These are phyloP conservation scores for Mycena olivaceomarginata DNA, from an alignment of 768 basidiomycete genomes.

Conservation along the genomic window DNA sequence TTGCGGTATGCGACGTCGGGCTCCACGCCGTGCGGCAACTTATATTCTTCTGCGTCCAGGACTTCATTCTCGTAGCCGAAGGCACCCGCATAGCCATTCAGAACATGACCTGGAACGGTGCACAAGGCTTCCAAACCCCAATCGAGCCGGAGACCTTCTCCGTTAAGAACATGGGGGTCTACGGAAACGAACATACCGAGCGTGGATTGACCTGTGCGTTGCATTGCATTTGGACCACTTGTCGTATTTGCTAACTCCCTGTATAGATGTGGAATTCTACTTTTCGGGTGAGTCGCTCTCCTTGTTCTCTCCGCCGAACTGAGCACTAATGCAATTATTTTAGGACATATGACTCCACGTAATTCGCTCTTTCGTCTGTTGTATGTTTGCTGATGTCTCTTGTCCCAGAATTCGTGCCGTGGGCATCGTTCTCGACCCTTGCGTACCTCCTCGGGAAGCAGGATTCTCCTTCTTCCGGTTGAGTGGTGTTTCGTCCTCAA, in stretches of 20 bases:
- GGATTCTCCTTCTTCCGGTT: slow-evolving; percentile 62
- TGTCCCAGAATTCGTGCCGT: slow-evolving; percentile 67
- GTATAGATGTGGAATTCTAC: slow-evolving; percentile 73
- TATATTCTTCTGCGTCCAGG: slow-evolving; percentile 46
- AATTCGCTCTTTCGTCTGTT: slow-evolving; percentile 44
- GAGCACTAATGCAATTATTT: slow-evolving; percentile 43
- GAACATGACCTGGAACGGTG: slow-evolving; percentile 73
- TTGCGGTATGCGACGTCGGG: slow-evolving; percentile 68
- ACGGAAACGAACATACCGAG: slow-evolving; percentile 77
- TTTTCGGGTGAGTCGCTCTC: slow-evolving; percentile 34
- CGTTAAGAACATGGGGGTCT: slow-evolving; percentile 78
- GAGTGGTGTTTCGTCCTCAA: background rate
- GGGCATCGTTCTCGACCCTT: slow-evolving; percentile 65
- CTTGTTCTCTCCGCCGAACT: background rate
- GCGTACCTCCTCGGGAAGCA: slow-evolving; percentile 68
- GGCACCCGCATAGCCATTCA: slow-evolving; percentile 75
- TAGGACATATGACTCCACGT: slow-evolving; percentile 79
- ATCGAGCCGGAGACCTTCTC: slow-evolving; percentile 76
- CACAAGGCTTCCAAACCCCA: slow-evolving; percentile 82
- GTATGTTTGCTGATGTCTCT: slow-evolving; percentile 26
- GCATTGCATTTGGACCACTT: slow-evolving; percentile 42
- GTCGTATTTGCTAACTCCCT: slow-evolving; percentile 13
- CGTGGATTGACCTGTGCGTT: slow-evolving; percentile 79
- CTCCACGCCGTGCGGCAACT: slow-evolving; percentile 56
- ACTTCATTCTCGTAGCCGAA: slow-evolving; percentile 65